Evolutionary conservation across 768 basidiomycete genomes (phyloP).

Genomic region (Mycena amicta): DNA sequence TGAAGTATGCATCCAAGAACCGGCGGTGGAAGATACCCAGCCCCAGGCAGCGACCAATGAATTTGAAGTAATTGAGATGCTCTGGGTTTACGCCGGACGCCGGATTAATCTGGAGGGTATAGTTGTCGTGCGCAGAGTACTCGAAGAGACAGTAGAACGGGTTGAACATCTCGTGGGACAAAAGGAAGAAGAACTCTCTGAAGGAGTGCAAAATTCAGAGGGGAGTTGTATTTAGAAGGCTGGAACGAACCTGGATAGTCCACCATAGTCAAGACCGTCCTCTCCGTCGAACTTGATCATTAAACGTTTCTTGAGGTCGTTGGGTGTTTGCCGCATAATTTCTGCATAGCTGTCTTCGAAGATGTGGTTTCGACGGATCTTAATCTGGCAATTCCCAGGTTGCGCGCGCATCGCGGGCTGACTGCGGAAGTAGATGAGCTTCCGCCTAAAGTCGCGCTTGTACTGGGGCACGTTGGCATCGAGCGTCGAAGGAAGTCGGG

Average conservation of each 20-base stretch:
- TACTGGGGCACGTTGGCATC: slow-evolving; percentile 98
- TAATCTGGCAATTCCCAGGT: slow-evolving; percentile 99
- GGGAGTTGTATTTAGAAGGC: neutral
- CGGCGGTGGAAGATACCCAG: slow-evolving; percentile 98
- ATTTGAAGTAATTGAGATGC: slow-evolving; percentile 99
- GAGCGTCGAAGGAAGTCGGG: slow-evolving; percentile 90
- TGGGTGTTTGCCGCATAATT: slow-evolving; percentile 99
- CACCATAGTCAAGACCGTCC: slow-evolving; percentile 98
- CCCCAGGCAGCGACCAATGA: slow-evolving; percentile 94
- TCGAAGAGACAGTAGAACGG: slow-evolving; percentile 99
- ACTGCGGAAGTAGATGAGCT: slow-evolving; percentile 98
- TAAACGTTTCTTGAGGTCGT: slow-evolving; percentile 95
- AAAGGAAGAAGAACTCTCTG: slow-evolving; percentile 99
- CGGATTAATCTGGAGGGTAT: slow-evolving; percentile 98
- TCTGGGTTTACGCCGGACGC: slow-evolving; percentile 98
- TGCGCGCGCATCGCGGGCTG: slow-evolving; percentile 98
- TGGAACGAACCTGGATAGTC: slow-evolving; percentile 79
- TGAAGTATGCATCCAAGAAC: slow-evolving; percentile 99
- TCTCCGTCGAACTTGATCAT: slow-evolving; percentile 99
- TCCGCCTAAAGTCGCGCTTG: slow-evolving; percentile 99
- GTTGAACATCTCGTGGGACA: slow-evolving; percentile 99
- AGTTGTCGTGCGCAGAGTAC: slow-evolving; percentile 99
- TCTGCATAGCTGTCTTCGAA: slow-evolving; percentile 99
- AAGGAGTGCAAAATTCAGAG: slow-evolving; percentile 3
- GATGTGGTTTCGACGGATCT: slow-evolving; percentile 96